Evolutionary conservation across 257 asterid genomes (phyloP).

Genomic region (Scutellaria minor): DNA sequence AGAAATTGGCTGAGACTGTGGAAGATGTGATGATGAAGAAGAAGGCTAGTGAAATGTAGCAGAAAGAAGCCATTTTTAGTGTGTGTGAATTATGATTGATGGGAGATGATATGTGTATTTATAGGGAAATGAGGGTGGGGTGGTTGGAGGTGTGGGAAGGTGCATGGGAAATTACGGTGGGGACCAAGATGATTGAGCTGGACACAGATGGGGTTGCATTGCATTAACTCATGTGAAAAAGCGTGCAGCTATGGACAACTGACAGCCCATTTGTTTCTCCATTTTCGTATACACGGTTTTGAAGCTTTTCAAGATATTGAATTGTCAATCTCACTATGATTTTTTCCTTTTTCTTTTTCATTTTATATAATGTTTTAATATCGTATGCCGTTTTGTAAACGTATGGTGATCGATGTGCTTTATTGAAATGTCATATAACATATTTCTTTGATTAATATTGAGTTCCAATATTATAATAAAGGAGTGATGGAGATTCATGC

Average conservation of each 20-base stretch:
- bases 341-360: too few relatives aligned
- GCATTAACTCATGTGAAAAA: background rate
- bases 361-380: too few relatives aligned
- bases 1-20: conserved; percentile 22
- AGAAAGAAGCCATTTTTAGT: conserved; percentile 27
- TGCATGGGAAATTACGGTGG: conserved; percentile 16
- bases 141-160: background rate
- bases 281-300: conserved; percentile 7
- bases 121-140: conserved; percentile 4
- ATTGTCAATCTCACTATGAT: background rate
- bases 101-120: background rate
- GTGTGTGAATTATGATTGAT: background rate
- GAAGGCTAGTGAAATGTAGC: conserved; percentile 1
- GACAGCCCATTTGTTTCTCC: conserved; percentile 14
- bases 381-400: too few relatives aligned
- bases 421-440: too few relatives aligned
- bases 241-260: background rate
- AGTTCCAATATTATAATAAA: too few relatives aligned
- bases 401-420: too few relatives aligned
- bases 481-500: too few relatives aligned
- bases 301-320: background rate
- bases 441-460: too few relatives aligned
- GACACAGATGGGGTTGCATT: conserved; percentile 28
- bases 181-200: conserved; percentile 4
- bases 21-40: background rate